Conservation (phyloP, 768 basidiomycete species). For the Clitopilus hobsonii region DNA sequence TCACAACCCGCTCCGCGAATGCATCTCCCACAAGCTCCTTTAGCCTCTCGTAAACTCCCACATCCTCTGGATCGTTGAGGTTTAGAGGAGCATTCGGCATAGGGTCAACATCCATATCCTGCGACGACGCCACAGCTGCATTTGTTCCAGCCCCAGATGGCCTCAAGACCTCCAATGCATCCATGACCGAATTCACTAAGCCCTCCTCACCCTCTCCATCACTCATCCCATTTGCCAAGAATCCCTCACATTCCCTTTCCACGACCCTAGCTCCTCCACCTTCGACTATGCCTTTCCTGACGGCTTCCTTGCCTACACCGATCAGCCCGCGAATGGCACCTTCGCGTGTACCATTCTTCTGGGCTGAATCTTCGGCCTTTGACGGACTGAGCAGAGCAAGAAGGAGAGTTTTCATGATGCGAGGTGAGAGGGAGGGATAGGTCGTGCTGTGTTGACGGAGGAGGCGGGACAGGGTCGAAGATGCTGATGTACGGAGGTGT, state of each 20-base stretch:
- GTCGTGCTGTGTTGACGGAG: slow-evolving; percentile 82
- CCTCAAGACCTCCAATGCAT: not conserved
- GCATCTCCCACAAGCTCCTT: slow-evolving; percentile 54
- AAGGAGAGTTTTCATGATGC: slow-evolving; percentile 91
- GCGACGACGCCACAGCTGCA: slow-evolving; percentile 50
- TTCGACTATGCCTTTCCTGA: slow-evolving; percentile 76
- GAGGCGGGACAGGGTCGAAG: slow-evolving; percentile 80
- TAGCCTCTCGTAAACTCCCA: slow-evolving; percentile 38
- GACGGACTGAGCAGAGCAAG: slow-evolving; percentile 68
- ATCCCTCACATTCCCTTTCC: slow-evolving; percentile 53
- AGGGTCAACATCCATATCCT: slow-evolving; percentile 52
- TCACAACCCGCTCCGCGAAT: slow-evolving; percentile 48
- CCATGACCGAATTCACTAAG: not conserved
- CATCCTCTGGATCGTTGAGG: slow-evolving; percentile 41
- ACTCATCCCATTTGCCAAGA: slow-evolving; percentile 38
- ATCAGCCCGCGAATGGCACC: slow-evolving; percentile 87
- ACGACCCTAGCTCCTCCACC: slow-evolving; percentile 76
- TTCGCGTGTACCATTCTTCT: slow-evolving; percentile 78
- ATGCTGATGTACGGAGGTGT: slow-evolving; percentile 73
- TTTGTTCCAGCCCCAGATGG: not conserved
- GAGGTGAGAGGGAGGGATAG: slow-evolving; percentile 80
- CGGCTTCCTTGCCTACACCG: slow-evolving; percentile 81
- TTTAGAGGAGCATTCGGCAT: slow-evolving; percentile 59
- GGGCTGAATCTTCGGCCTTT: slow-evolving; percentile 27
- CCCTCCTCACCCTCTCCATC: slow-evolving; percentile 39